Evolutionary conservation across 129 eudicot species (phyloP).

Genomic region (Escallonia herrerae): DNA sequence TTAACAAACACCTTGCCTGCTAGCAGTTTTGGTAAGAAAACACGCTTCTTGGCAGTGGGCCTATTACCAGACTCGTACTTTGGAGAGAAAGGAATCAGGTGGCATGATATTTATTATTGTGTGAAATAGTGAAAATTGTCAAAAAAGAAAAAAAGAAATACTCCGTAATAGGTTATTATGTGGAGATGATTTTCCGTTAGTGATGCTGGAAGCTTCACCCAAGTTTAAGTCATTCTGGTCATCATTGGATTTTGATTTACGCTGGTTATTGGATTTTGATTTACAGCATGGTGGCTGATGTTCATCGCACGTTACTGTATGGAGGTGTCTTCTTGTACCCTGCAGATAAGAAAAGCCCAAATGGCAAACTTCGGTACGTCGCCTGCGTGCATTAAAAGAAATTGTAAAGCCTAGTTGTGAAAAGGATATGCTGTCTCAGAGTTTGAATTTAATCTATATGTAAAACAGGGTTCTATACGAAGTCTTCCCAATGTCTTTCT

Average conservation of each 20-base stretch:
- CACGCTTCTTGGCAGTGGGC: too few species aligned
- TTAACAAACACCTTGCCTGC: background rate
- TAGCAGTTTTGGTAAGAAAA: too few species aligned
- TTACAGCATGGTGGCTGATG: constrained; percentile 94
- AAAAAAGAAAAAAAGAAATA: too few species aligned
- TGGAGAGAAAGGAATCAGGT: too few species aligned
- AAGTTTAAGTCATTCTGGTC: background rate
- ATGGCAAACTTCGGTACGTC: constrained; percentile 64
- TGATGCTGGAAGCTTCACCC: too few species aligned
- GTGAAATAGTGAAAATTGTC: too few species aligned
- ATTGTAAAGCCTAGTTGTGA: background rate
- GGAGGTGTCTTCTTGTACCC: constrained; percentile 96
- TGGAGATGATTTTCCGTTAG: too few species aligned
- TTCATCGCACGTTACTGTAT: constrained; percentile 84
- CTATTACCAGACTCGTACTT: too few species aligned
- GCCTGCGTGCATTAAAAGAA: background rate
- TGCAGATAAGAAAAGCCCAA: constrained; percentile 90
- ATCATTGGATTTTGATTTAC: constrained; percentile 1
- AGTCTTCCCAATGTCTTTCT: constrained; percentile 88
- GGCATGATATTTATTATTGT: too few species aligned
- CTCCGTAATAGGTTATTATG: too few species aligned
- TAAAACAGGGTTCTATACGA: constrained; percentile 76
- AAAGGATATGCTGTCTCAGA: background rate
- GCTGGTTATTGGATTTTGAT: constrained; percentile 1
- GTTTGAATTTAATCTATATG: constrained; percentile 6